Evolutionary conservation across 2,329 filamentous ascomycete species (phyloP), one percentile per base, ranked within the genome.

Genomic region (Fusarium acutatum): DNA sequence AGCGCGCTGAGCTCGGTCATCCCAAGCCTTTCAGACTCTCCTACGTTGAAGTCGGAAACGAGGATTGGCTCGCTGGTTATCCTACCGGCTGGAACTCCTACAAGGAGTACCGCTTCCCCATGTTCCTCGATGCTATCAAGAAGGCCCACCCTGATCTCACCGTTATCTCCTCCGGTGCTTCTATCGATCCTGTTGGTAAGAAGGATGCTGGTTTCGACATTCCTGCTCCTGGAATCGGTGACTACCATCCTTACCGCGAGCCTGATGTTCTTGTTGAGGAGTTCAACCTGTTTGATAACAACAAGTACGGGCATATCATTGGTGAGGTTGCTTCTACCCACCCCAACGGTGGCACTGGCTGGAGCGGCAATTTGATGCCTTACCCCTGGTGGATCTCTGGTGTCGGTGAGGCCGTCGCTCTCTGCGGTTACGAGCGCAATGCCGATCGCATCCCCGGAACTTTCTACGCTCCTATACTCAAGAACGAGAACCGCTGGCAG

Each of bases 1-100:
- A 86, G 12, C 88, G 91, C 24, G 89, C 89, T 12, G 81, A 86
- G 47, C 84, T 91, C 6, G 91, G 91, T 7, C 88, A 92, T 74
- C 86, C 89, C 0, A 84, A 89, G 66, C 91, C 91, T 0, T 93
- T 89, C 82, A 82, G 79, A 35, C 84, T 93, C 54, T 83, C 86
- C 17, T 91, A 88, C 73, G 88, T 93, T 61, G 91, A 93, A 80
- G 82, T 93, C 47, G 91, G 91, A 66, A 93, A 93, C 78, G 91
- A 93, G 78, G 91, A 93, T 74, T 88, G 88, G 83, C 85, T 92
- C 8, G 86, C 84, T 32, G 84, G 85, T 7, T 87, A 85, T 10
- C 82, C 84, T 5, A 75, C 77, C 0, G 84, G 87, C 9, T 86
- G 84, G 78, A 80, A 84, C 4, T 84, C 86, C 11, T 88, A 86